phyloP scores from a whole-genome alignment of 192 early-diverging fungal genomes.

The Bifiguratus adelaidae region DNA sequence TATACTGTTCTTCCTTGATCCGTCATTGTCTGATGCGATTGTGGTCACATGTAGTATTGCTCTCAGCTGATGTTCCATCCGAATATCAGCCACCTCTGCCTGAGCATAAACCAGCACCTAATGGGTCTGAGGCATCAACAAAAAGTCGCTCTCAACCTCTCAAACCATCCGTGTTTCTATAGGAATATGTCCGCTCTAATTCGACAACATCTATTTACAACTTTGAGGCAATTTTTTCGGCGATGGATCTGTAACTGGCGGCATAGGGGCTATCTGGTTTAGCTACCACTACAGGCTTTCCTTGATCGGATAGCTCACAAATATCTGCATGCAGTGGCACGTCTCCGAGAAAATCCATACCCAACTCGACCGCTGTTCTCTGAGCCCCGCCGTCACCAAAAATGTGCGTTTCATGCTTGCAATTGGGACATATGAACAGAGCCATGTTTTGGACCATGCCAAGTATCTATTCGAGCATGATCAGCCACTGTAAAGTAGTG shows the following conservation, averaged over 20 bases:
- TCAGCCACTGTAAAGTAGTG: background rate
- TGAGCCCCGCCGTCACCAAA: slow-evolving; percentile 61
- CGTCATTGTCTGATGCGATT: too few species aligned
- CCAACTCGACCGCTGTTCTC: slow-evolving; percentile 49
- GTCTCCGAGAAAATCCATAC: slow-evolving; percentile 58
- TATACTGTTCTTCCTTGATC: too few species aligned
- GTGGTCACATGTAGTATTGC: too few species aligned
- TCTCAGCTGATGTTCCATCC: too few species aligned
- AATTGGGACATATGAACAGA: slow-evolving; percentile 68
- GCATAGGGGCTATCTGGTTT: slow-evolving; percentile 38
- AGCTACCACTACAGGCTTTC: slow-evolving; percentile 57
- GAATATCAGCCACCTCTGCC: too few species aligned
- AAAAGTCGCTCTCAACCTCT: too few species aligned
- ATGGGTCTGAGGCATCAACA: too few species aligned
- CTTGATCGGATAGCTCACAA: slow-evolving; percentile 57
- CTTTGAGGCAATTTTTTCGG: slow-evolving; percentile 27
- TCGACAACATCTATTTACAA: too few species aligned
- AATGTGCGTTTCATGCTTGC: slow-evolving; percentile 64
- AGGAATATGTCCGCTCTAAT: too few species aligned
- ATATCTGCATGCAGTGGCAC: slow-evolving; percentile 71
- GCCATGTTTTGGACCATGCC: slow-evolving; percentile 89
- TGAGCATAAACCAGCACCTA: too few species aligned
- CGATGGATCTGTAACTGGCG: slow-evolving; percentile 34
- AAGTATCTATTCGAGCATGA: slow-evolving; percentile 46
- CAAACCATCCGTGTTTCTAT: too few species aligned